Conservation (phyloP, 768 basidiomycete species). For the Lactarius pseudohatsudake region DNA sequence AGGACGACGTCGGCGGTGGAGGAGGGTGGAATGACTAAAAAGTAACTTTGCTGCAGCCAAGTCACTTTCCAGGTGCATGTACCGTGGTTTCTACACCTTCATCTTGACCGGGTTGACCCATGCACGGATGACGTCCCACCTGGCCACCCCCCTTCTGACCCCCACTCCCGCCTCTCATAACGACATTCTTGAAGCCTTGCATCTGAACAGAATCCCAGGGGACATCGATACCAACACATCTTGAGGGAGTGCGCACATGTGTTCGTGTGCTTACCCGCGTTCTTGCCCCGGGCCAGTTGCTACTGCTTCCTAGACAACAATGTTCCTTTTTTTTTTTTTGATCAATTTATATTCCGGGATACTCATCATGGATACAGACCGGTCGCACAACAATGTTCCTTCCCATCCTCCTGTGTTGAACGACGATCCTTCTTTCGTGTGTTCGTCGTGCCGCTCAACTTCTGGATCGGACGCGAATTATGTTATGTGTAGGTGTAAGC, state of each 20-base stretch:
- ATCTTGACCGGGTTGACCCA: no score
- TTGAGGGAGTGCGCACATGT: not conserved
- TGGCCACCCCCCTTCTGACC: no score
- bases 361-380: no score
- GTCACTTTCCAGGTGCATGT: no score
- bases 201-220: not conserved
- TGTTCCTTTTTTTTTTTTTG: no score
- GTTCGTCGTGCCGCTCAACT: not conserved
- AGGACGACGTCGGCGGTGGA: no score
- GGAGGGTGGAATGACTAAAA: no score
- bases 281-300: not conserved
- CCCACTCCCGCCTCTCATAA: not conserved
- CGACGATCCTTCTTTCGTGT: not conserved
- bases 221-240: no score
- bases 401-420: not conserved
- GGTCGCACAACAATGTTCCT: not conserved
- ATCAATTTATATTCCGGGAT: no score
- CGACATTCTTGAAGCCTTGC: not conserved
- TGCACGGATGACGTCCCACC: no score
- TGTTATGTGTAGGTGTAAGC: not conserved
- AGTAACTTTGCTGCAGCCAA: no score
- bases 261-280: not conserved
- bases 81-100: no score
- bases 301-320: not conserved
- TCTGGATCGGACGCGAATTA: not conserved